Evolutionary conservation across 805 yeast genomes (phyloP), one percentile per base, ranked within the genome.

Genomic region (Danielia oregonensis): DNA sequence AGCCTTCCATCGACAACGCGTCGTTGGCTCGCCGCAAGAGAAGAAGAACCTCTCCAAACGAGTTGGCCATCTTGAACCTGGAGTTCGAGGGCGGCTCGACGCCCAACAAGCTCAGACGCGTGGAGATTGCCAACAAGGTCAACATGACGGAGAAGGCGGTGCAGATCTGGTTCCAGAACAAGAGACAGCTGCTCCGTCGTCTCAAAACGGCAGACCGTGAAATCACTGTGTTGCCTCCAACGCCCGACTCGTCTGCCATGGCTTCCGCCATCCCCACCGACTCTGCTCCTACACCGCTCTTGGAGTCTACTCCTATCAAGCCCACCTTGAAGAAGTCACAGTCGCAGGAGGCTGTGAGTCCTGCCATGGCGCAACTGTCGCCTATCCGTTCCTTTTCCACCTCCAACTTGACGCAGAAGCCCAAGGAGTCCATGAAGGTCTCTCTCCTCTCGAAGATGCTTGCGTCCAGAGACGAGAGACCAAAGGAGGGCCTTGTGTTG

Each of bases 161-260:
- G 23, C 98, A 93, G 65, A 87, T 91, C 43, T 93, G 98, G 98
- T 93, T 93, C 65, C 98, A 93, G 64, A 93, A 93, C 62, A 85
- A 80, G 59, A 77, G 98, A 59, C 97, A 91, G 61, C 74, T 89
- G 24, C 62, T 82, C 43, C 74, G 88, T 51, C 77, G 80, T 48
- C 68, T 63, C 32, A 49, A 52, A 36, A 42, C 44, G 26, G 35
- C 48, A 11, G 72, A 66, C 31, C 62, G 52, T 43, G 72, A 68
- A 48, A 50, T 68, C 26, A 63, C 71, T 6, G 68, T 59, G 39
- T 55, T 68, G 44, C 70, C 71, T 19, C 69, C 70, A n/a, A 63
- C 68, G 9, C 66, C 65, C 3, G 49, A 55, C 19, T 32, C 48
- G 25, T 21, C 27, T 25, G n/a, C 14, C 17, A 13, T n/a, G 6